These are phyloP conservation scores for Ascochyta clinopodiicola DNA, from an alignment of 2,329 filamentous ascomycete species.

Conservation along the genomic window DNA sequence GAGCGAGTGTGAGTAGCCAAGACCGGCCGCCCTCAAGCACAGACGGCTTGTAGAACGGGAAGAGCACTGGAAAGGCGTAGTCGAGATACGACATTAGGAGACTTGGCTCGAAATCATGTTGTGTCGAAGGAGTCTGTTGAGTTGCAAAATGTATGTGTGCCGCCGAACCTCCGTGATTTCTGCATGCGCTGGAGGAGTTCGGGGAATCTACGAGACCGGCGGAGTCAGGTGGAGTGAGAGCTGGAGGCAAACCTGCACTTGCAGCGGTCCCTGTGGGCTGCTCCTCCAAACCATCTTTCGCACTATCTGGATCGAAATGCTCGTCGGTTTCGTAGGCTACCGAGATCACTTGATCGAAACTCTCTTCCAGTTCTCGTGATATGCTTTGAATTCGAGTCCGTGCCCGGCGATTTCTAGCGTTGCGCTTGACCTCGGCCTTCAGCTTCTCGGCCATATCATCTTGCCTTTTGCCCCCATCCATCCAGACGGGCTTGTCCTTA, in stretches of 20 bases:
- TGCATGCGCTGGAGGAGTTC: background rate
- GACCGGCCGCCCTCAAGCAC: conserved; percentile 64
- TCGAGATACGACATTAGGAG: conserved; percentile 62
- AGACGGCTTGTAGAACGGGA: conserved; percentile 67
- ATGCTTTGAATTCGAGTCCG: background rate
- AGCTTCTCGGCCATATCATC: conserved; percentile 60
- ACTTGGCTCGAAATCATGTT: background rate
- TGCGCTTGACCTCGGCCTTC: conserved; percentile 65
- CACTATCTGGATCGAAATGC: background rate
- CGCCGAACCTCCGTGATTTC: background rate
- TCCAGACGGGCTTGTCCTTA: conserved; percentile 50
- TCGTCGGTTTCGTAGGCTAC: too few species aligned
- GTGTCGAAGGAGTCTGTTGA: background rate
- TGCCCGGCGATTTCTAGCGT: conserved; percentile 54
- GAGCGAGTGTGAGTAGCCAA: conserved; percentile 63
- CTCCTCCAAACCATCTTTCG: too few species aligned
- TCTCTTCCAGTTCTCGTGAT: background rate
- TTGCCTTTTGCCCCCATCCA: conserved; percentile 48
- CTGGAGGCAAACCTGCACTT: background rate
- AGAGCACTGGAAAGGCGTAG: conserved; percentile 67
- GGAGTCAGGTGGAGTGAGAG: background rate
- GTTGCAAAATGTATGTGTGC: background rate
- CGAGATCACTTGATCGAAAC: background rate
- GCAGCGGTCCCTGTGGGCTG: background rate
- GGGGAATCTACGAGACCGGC: background rate